A percentile compares a stretch with the other conserved stretches of the same genome.
These are phyloP conservation scores for Paramecium biaurelia DNA, from an alignment of 73 alveolate genomes.

Conservation along the genomic window DNA sequence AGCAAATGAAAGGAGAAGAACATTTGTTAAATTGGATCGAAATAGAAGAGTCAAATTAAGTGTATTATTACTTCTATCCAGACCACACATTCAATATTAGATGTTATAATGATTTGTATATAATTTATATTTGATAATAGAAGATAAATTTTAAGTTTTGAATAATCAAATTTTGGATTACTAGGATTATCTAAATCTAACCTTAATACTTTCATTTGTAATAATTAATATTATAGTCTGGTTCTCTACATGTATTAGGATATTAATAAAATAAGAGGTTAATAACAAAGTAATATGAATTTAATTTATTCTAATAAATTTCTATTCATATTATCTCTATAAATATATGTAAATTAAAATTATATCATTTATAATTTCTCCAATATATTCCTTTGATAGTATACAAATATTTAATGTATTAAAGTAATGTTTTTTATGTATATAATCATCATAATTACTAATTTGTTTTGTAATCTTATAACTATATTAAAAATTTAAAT, in stretches of 20 bases:
- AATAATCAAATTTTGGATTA: too few species aligned
- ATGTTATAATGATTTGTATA: conserved; percentile 2
- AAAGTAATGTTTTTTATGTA: not conserved
- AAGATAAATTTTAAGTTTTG: not conserved
- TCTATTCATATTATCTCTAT: not conserved
- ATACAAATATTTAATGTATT: too few species aligned
- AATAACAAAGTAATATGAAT: too few species aligned
- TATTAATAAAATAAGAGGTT: too few species aligned
- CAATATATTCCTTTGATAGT: not conserved
- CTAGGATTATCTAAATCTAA: not conserved
- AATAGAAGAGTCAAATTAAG: not conserved
- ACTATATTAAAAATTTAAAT: not conserved
- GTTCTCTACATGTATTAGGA: too few species aligned
- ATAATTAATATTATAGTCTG: too few species aligned
- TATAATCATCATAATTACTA: not conserved
- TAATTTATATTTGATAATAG: conserved; percentile 21
- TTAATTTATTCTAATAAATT: not conserved
- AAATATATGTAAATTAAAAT: not conserved
- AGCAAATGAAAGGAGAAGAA: not conserved
- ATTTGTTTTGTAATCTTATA: not conserved
- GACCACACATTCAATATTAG: not conserved
- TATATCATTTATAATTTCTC: not conserved
- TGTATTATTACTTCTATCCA: not conserved
- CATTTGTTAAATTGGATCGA: not conserved
- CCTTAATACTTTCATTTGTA: too few species aligned